Evolutionary conservation across 2,329 filamentous ascomycete genomes (phyloP), one percentile per base, ranked within the genome.

Genomic region (Berkeleyomyces rouxiae): DNA sequence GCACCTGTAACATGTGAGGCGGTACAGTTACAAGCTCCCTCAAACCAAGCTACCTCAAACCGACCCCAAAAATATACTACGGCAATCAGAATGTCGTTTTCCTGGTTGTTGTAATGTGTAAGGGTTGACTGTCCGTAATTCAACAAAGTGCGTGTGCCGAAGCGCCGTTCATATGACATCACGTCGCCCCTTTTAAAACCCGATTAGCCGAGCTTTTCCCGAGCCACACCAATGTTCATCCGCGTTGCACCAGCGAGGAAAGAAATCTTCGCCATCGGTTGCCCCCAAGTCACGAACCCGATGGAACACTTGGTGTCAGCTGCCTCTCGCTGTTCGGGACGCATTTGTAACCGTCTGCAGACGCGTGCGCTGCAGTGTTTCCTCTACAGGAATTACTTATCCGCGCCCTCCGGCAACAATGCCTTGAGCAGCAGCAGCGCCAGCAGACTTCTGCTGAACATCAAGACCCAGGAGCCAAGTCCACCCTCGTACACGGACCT

Each of bases 401-500:
- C 31, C 4, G 11, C 51, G n/a, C 13, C 51, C 43, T 36, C 42
- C 16, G n/a, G n/a, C 23, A 31, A 59, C 31, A 23, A 23, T 23
- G 23, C 23, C 23, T 23, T 23, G 23, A 2, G 23, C 23, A 23
- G 23, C 23, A 13, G 42, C 44, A 39, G 43, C 3, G 16, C 3
- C 9, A 58, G 47, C 36, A 51, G 31, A 11, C 36, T 61, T 4
- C 33, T 61, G 4, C 44, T 61, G 2, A 43, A 36, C n/a, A 33
- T 61, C n/a, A 16, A 61, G 44, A 42, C 36, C 31, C 59, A 40
- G n/a, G 59, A 11, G 37, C 31, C 43, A 6, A 16, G 13, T 16
- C 16, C 33, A 33, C 31, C 46, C 7, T 62, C 61, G 2, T 62
- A 62, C 51, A 36, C 43, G 10, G 61, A 58, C 36, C 53, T 63